Evolutionary conservation across 2,329 filamentous ascomycete species (phyloP), one percentile per base, ranked within the genome.

Genomic region (Teratosphaeria viscida): DNA sequence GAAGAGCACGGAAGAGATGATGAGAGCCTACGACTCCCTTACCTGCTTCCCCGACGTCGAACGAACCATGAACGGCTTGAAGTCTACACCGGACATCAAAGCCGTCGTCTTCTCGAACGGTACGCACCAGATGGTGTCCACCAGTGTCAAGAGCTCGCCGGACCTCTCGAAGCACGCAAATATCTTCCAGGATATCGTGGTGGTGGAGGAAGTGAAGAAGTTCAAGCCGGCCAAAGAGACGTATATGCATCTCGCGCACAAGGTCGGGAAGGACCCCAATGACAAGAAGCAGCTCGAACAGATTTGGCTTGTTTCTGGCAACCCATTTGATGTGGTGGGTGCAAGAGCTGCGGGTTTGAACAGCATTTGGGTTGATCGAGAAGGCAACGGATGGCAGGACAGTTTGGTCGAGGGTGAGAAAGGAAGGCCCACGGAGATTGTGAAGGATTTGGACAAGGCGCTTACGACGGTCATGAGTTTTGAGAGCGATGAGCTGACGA

Each of bases 41-140:
- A 77, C 79, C 55, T 78, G 81, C 2, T 91, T 89, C 63, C 79
- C 82, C 0, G 88, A 90, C 62, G 84, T 88, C 5, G 70, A 77
- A 1, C 70, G 76, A 0, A 81, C 80, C 0, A 74, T 90, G 34
- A 66, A 75, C 3, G 66, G 75, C 1, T 68, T 88, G n/a, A 39
- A 62, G 52, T 54, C 59, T 12, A 73, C 1, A 71, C 75, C 52
- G 61, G 70, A 67, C 1, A 70, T 87, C 10, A 74, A 80, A 11
- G 73, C 83, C 0, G 85, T 86, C 59, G 74, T 89, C 52, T 90
- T 90, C 71, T 86, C 85, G 3, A 91, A 90, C 67, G 87, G 87
- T 32, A 87, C 85, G 0, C 69, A 77, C 1, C 69, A 72, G 2
- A 89, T 89, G 84, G 78, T 90, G 2, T 73, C 75, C 0, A 79